phyloP scores from a whole-genome alignment of 495 filamentous ascomycete genomes.

The Talaromyces ruber region DNA sequence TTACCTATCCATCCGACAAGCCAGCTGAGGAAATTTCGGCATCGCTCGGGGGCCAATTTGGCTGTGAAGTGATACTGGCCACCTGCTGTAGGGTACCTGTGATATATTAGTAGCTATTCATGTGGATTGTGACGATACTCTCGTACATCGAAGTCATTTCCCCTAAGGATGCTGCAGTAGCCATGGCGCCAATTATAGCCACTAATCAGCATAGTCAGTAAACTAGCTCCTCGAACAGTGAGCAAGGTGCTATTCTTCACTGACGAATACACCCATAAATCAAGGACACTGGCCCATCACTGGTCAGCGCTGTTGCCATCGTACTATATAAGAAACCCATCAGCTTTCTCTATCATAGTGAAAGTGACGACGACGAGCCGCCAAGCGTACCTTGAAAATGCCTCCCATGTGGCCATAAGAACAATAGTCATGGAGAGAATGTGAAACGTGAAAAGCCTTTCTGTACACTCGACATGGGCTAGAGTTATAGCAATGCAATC shows the following conservation, averaged over 20 bases:
- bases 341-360: background rate
- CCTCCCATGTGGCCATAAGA: background rate
- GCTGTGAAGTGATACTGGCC: conserved; percentile 52
- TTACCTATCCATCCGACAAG: conserved; percentile 47
- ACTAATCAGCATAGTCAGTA: background rate
- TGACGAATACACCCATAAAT: background rate
- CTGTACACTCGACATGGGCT: background rate
- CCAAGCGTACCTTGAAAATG: background rate
- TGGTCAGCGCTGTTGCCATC: background rate
- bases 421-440: background rate
- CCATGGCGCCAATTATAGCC: background rate
- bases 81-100: conserved; percentile 37
- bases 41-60: conserved; percentile 42
- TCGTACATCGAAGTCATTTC: background rate
- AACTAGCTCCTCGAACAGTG: background rate
- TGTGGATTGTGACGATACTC: background rate
- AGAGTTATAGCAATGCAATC: background rate
- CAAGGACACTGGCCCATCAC: background rate
- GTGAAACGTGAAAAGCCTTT: background rate
- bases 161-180: background rate
- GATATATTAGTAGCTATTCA: background rate
- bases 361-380: background rate
- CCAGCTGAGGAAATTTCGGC: conserved; percentile 50
- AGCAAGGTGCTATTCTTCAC: background rate
- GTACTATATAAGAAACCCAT: background rate